Base-by-base conservation (phyloP, 2,329 filamentous ascomycete species). In the Rutstroemia sp. region DNA sequence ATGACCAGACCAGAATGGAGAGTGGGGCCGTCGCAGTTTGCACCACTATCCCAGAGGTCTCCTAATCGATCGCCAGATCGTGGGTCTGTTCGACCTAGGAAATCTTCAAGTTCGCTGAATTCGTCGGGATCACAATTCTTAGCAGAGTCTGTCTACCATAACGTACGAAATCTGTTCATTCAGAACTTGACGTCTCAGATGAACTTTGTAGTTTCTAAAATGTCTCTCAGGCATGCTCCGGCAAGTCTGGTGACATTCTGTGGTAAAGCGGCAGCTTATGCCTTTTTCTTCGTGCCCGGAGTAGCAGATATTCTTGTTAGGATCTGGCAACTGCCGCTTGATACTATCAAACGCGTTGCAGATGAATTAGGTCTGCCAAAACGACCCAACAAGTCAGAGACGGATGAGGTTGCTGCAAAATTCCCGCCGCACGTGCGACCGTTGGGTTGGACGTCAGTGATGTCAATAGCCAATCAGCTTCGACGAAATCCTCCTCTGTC, bases 1-100 rank as follows among this genome's bases (percentile, higher is more conserved):
- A 87, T 90, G 85, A 80, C 81, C 58, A 76, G 86, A 58, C 80
- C 83, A 3, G 86, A 89, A 72, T 90, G 86, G 86, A 77, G 83
- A 59, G 71, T 81, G 23, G 73, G 79, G 8, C 79, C 82, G 1
- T 85, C 82, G 19, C 76, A 79, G 4, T 79, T 80, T 63, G 77
- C 77, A 49, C 75, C 79, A 4, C 67, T 81, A 27, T 71, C 71
- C 38, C 74, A 78, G 49, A 74, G 74, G 42, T 68, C 66, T 56
- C 63, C 61, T 14, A 66, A 65, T 56, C 62, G 51, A 62, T 70
- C 62, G 58, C 66, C 45, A 39, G 52, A 54, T 19, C 52, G 52
- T 18, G 52, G 53, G 2, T 49, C 61, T 8, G 47, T 64, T 12
- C 51, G 61, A 41, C 59, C 60, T 14, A 60, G 61, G 44, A 65